phyloP scores from a whole-genome alignment of 371 early-diverging fungal genomes.

The Parasitella parasitica region DNA sequence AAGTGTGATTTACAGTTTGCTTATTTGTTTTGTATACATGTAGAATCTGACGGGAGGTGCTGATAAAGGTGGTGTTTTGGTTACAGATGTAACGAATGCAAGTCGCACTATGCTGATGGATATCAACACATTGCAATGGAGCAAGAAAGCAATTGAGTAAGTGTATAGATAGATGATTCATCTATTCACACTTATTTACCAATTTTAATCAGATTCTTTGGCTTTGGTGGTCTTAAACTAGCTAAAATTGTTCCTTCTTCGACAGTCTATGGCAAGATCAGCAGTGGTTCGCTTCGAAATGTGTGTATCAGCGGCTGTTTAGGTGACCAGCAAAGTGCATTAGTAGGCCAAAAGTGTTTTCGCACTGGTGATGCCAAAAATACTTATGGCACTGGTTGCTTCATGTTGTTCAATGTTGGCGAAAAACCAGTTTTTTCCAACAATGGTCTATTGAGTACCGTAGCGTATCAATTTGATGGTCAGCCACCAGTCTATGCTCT shows the following conservation, averaged over 20 bases:
- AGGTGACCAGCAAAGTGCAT: conserved; percentile 97
- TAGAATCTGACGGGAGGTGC: conserved; percentile 79
- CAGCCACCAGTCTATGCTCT: conserved; percentile 80
- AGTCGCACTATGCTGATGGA: conserved; percentile 95
- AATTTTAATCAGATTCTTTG: conserved; percentile 51
- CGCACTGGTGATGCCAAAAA: conserved; percentile 74
- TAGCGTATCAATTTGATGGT: conserved; percentile 87
- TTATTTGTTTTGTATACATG: conserved; percentile 28
- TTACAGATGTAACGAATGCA: conserved; percentile 96
- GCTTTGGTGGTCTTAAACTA: conserved; percentile 40
- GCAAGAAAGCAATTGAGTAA: conserved; percentile 68
- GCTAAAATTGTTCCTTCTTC: conserved; percentile 88
- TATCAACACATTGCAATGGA: conserved; percentile 81
- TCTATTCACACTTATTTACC: not conserved
- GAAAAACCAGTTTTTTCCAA: conserved; percentile 70
- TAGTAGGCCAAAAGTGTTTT: conserved; percentile 95
- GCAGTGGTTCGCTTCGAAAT: conserved; percentile 58
- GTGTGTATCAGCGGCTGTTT: conserved; percentile 82
- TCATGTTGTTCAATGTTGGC: conserved; percentile 95
- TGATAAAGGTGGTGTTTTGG: conserved; percentile 70
- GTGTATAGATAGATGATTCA: not conserved
- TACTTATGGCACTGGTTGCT: conserved; percentile 96
- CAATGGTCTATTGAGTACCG: conserved; percentile 89
- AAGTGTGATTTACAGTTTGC: conserved; percentile 58
- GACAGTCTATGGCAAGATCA: conserved; percentile 75